Conservation (phyloP, 1,139 yeast genomes). For the Pichia sp. region DNA sequence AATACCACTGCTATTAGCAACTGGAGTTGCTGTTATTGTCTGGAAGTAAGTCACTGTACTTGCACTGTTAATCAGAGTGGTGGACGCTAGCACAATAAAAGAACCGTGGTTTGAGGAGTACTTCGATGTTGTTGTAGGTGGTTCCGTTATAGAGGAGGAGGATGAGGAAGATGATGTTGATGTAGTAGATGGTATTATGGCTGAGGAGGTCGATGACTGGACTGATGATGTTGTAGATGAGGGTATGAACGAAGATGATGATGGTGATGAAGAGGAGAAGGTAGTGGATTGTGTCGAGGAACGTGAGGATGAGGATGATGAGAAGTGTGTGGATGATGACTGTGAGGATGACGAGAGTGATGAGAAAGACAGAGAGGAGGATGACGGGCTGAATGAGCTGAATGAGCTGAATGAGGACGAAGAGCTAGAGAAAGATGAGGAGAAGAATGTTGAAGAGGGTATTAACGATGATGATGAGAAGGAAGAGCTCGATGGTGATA, state of each 20-base stretch:
- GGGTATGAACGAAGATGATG: conserved; percentile 6
- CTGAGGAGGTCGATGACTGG: conserved; percentile 4
- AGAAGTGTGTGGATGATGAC: background rate
- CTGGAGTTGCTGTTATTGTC: conserved; percentile 21
- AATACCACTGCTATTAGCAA: conserved; percentile 30
- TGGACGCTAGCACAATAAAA: conserved; percentile 15
- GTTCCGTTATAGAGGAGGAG: background rate
- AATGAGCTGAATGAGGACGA: conserved; percentile 1
- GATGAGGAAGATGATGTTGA: conserved; percentile 9
- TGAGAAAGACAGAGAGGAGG: background rate
- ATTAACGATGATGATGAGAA: conserved; percentile 5
- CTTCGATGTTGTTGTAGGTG: conserved; percentile 5
- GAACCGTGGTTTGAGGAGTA: conserved; percentile 14
- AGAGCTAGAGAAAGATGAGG: conserved; percentile 3
- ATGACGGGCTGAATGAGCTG: conserved; percentile 1
- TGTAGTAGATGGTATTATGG: conserved; percentile 6
- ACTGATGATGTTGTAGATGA: conserved; percentile 4
- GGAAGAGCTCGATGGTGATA: conserved; percentile 1
- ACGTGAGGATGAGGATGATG: conserved; percentile 7
- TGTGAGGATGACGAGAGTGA: background rate
- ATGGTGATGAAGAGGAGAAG: conserved; percentile 5
- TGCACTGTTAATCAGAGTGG: conserved; percentile 16
- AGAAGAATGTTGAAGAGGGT: conserved; percentile 4
- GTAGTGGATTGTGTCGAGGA: conserved; percentile 8
- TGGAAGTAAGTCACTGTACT: conserved; percentile 16